Evolutionary conservation across 768 basidiomycete genomes (phyloP).

Genomic region (Russula dissimulans): DNA sequence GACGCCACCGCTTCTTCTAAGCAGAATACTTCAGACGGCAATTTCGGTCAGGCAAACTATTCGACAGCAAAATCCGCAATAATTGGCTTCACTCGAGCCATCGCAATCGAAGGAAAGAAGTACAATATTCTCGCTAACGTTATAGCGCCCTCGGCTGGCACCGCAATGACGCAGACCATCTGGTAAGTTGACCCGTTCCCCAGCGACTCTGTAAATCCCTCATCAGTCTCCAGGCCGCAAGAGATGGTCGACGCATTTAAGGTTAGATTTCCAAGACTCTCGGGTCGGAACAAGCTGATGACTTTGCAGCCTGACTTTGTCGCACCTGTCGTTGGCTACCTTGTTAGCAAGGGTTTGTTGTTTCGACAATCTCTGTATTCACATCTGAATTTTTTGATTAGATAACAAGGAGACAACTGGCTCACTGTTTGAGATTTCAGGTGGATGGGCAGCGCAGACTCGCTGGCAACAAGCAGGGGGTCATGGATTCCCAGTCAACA

Average conservation of each 20-base stretch:
- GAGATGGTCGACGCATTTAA: slow-evolving; percentile 89
- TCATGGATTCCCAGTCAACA: slow-evolving; percentile 75
- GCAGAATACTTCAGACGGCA: slow-evolving; percentile 54
- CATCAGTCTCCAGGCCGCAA: slow-evolving; percentile 44
- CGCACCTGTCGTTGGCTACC: slow-evolving; percentile 86
- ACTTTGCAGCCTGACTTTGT: slow-evolving; percentile 73
- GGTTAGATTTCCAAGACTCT: slow-evolving; percentile 29
- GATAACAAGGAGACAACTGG: slow-evolving; percentile 70
- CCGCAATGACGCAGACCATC: slow-evolving; percentile 83
- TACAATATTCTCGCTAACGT: slow-evolving; percentile 86
- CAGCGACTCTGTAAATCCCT: background rate
- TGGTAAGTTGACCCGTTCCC: slow-evolving; percentile 37
- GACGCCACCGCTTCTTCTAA: background rate
- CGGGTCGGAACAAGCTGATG: background rate
- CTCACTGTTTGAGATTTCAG: slow-evolving; percentile 74
- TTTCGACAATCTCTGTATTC: background rate
- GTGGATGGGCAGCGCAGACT: slow-evolving; percentile 87
- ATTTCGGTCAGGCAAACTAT: slow-evolving; percentile 95
- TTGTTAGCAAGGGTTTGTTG: slow-evolving; percentile 57
- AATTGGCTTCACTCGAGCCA: slow-evolving; percentile 79
- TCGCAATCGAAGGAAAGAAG: slow-evolving; percentile 86
- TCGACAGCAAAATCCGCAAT: slow-evolving; percentile 90
- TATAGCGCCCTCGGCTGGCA: slow-evolving; percentile 82
- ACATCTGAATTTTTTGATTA: slow-evolving; percentile 16
- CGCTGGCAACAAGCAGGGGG: slow-evolving; percentile 91